Base-by-base conservation (phyloP, 1,139 yeast species). In the Kodamaea plutei region DNA sequence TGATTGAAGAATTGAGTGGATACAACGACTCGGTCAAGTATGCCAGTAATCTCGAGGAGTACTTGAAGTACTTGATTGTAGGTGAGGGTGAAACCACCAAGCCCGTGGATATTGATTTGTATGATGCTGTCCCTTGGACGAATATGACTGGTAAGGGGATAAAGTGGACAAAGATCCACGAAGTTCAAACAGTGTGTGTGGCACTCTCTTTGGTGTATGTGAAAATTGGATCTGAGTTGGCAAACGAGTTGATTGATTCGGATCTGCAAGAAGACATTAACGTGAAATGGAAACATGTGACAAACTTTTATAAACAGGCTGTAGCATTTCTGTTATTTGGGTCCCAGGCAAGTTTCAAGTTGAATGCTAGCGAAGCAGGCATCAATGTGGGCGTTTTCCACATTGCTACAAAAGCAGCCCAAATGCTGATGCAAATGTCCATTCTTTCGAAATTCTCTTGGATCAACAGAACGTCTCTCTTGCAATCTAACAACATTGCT, bases 391-490 rank as follows among this genome's bases (percentile, higher is more conserved):
- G 42, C n/a, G 28, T 54, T 5, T 54, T 47, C 31, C 35, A 46
- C 4, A 48, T 64, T 19, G 31, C 64, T 3, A 47, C 44, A 13
- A 61, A 58, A 30, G 45, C 64, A 1, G 48, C 55, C 27, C 51
- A 52, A 24, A 47, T 62, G 6, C 54, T 64, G 29, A 56, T 61
- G 22, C 74, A 68, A 39, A 56, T 66, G 58, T 58, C 70, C 1
- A 61, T 64, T 6, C 46, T 68, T 20, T 54, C 63, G 15, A 68
- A 65, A 38, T 61, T 60, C 13, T 57, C 66, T 3, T 64, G 71
- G 70, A 34, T 58, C 11, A 65, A 62, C 39, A 43, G 73, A 28
- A 47, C 47, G 27, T 41, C 52, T n/a, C 59, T 50, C 32, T 47
- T 54, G 27, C 43, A 40, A 12, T 40, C 47, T 4, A 43, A 45